Base-by-base conservation (phyloP, 1,284 basidiomycete species). In the Veloporphyrellus conicus region DNA sequence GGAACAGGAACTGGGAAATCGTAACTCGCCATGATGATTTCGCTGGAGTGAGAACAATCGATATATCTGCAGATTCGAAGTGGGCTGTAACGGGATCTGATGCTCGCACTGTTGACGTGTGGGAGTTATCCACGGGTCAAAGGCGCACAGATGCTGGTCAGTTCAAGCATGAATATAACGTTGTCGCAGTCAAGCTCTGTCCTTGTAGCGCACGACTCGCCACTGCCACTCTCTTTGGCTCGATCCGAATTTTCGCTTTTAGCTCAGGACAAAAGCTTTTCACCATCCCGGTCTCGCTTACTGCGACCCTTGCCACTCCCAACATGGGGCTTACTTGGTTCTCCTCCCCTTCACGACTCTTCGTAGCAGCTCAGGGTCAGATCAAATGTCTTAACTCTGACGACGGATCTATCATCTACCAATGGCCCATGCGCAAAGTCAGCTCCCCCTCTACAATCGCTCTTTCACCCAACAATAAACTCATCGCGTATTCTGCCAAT, bases 101-200 rank as follows among this genome's bases (percentile, higher is more conserved):
- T 11, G 49, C 37, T 29, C 34, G 43, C 7, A 47, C 38, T 4
- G 48, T 11, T 12, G 52, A 55, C 16, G 28, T 55, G 6, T 55
- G 54, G 48, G 39, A 49, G 9, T 11, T 46, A 22, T 40, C 45
- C 12, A 46, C 38, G 14, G 45, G 45, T 3, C 20, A 46, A 34
- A 40, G 23, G 22, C 36, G 42, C 32, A 31, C 23, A 9, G 28
- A 16, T 22, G 11, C 28, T 23, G 37, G 20, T 2, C 22, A 37
- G 15, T 22, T 50, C 35, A 31, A 34, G n/a, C 49, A 50, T 22
- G 57, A 60, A 27, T 51, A 58, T 18, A 47, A 54, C 15, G 55
- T 57, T 22, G 40, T 60, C 19, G 45, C 44, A 14, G 55, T 57
- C 37, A 60, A 55, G 36, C 58, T 60, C 15, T 57, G 58, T 48